These are phyloP conservation scores for Cercospora sojina DNA, from an alignment of 2,329 filamentous ascomycete species.

Conservation along the genomic window DNA sequence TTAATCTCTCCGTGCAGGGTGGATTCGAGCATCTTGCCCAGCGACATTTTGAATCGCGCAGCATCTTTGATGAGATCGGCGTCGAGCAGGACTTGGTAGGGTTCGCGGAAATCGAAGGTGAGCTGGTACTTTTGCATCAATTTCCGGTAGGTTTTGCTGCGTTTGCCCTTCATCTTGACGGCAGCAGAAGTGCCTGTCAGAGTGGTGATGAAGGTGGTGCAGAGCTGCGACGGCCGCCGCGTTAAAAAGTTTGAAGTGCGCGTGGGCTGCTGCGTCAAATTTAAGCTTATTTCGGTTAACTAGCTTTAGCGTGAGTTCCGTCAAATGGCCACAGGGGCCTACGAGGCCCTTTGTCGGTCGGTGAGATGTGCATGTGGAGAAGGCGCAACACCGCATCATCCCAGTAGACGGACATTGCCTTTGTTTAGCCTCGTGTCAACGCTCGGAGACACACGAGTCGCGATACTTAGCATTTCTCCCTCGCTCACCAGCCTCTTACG, in stretches of 20 bases:
- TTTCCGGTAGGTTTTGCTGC: slow-evolving; percentile 76
- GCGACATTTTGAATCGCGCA: slow-evolving; percentile 82
- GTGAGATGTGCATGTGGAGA: neutral
- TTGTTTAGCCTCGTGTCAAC: neutral
- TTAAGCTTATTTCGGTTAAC: neutral
- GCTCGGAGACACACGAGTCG: neutral
- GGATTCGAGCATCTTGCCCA: slow-evolving; percentile 71
- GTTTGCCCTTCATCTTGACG: slow-evolving; percentile 65
- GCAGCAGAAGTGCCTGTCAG: neutral
- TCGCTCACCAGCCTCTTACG: neutral
- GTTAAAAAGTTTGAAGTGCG: neutral
- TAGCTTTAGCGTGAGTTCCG: neutral
- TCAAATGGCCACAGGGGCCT: neutral
- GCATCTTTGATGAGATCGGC: slow-evolving; percentile 81
- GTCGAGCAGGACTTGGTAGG: slow-evolving; percentile 90
- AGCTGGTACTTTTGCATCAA: slow-evolving; percentile 89
- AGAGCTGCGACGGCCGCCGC: neutral
- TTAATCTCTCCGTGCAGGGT: slow-evolving; percentile 87
- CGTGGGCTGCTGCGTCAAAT: neutral
- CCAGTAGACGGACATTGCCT: neutral
- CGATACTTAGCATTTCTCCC: neutral
- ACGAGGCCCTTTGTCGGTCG: neutral
- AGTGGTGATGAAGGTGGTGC: slow-evolving; percentile 3
- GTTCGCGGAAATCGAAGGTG: slow-evolving; percentile 75
- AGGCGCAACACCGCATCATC: neutral